Percentiles rank a stretch among this genome's conserved stretches.
phyloP scores from a whole-genome alignment of 2,329 filamentous ascomycete species.

The Capronia epimyces region DNA sequence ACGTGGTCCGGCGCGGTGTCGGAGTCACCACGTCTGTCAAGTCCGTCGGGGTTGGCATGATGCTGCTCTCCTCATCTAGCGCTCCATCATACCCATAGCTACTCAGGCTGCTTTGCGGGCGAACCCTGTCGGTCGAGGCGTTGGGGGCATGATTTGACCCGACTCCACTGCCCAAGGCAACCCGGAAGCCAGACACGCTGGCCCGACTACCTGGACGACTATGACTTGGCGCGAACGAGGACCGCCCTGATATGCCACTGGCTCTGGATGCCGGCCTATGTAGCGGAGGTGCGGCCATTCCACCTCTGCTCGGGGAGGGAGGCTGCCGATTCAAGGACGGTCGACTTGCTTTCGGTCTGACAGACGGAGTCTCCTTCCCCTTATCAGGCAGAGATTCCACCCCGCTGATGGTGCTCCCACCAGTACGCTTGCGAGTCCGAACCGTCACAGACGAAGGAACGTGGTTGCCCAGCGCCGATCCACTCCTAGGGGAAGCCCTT shows the following conservation, averaged over 20 bases:
- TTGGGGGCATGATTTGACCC: conserved; percentile 24
- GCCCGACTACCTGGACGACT: conserved; percentile 27
- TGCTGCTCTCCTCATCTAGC: conserved; percentile 22
- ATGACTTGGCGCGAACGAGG: conserved; percentile 26
- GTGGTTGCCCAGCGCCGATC: conserved; percentile 45
- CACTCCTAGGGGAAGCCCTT: conserved; percentile 66
- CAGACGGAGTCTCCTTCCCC: conserved; percentile 22
- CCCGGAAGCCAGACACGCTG: conserved; percentile 24
- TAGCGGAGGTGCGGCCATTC: conserved; percentile 25
- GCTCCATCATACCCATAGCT: conserved; percentile 28
- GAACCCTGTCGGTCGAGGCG: conserved; percentile 29
- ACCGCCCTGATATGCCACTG: conserved; percentile 28
- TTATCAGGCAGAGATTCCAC: conserved; percentile 36
- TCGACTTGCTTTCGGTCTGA: conserved; percentile 44
- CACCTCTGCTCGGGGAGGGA: conserved; percentile 39
- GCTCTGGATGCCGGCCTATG: conserved; percentile 24
- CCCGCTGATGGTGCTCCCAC: conserved; percentile 46
- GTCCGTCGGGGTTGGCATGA: neutral
- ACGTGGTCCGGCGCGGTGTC: conserved; percentile 32
- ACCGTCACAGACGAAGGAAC: conserved; percentile 55
- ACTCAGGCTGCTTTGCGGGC: conserved; percentile 28
- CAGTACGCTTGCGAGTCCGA: conserved; percentile 63
- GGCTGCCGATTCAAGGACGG: conserved; percentile 55
- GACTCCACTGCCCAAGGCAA: conserved; percentile 19
- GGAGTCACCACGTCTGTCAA: conserved; percentile 16